A percentile compares a stretch with the other conserved stretches of the same genome.
Evolutionary conservation across 1,284 basidiomycete genomes (phyloP).

Genomic region (Sanghuangporus weigelae): DNA sequence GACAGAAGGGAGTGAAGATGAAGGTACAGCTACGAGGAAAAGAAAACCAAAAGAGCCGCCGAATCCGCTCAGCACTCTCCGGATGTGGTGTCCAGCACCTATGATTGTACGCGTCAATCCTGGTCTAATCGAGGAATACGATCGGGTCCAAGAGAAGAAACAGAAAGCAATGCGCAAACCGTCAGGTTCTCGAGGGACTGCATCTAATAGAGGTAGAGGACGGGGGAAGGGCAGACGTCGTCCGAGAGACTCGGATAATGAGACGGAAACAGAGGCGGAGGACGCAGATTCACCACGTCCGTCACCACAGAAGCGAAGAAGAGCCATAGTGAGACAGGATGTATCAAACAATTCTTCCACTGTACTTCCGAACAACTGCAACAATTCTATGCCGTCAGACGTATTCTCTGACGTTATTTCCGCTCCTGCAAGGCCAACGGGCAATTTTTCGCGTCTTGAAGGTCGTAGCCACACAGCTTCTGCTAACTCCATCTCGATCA

Average conservation of each 20-base stretch:
- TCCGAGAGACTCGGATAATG: neutral
- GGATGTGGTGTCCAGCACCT: conserved; percentile 38
- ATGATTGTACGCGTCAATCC: conserved; percentile 44
- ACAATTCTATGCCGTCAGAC: neutral
- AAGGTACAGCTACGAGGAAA: conserved; percentile 8
- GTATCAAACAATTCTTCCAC: neutral
- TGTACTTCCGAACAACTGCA: neutral
- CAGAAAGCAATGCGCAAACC: neutral
- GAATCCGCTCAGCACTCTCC: conserved; percentile 29
- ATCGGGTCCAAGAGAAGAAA: conserved; percentile 2
- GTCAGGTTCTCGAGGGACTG: neutral
- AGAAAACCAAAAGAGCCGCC: conserved; percentile 22
- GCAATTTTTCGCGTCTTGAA: too few relatives aligned
- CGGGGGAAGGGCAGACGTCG: conserved; percentile 7
- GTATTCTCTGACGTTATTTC: neutral
- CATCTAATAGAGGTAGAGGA: neutral
- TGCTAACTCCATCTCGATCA: too few relatives aligned
- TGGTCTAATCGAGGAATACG: conserved; percentile 29
- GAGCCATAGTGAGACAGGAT: neutral
- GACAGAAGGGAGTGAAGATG: conserved; percentile 3
- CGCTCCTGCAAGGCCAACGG: neutral
- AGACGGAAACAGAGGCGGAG: neutral
- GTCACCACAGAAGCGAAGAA: conserved; percentile 3
- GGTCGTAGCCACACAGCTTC: too few relatives aligned
- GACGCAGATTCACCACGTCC: neutral